A percentile compares a stretch with the other conserved stretches of the same genome.
These are phyloP conservation scores for Debaryomycetaceae sp. DNA, from an alignment of 1,139 yeast species.

Conservation along the genomic window DNA sequence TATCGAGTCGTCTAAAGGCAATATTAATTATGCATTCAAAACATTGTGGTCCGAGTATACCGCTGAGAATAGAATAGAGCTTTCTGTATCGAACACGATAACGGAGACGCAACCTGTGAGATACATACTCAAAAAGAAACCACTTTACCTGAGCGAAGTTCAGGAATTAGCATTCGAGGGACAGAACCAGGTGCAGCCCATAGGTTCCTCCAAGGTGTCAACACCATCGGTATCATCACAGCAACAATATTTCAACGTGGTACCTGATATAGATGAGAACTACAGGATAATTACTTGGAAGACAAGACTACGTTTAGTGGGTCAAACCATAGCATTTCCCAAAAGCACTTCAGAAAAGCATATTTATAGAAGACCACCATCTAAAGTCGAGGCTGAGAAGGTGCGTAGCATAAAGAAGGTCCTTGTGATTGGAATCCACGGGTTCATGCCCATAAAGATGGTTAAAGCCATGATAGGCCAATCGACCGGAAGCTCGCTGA, in stretches of 20 bases:
- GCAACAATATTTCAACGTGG: slow-evolving; percentile 4
- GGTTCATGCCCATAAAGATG: slow-evolving; percentile 52
- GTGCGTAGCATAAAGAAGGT: slow-evolving; percentile 24
- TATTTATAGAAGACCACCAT: slow-evolving; percentile 22
- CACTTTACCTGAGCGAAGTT: slow-evolving; percentile 34
- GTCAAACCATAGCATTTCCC: slow-evolving; percentile 29
- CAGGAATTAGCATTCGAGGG: slow-evolving; percentile 20
- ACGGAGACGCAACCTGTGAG: slow-evolving; percentile 40
- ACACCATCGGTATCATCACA: background rate
- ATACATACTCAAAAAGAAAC: slow-evolving; percentile 31
- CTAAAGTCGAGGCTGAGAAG: slow-evolving; percentile 15
- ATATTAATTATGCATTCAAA: slow-evolving; percentile 35
- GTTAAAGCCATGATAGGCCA: slow-evolving; percentile 46
- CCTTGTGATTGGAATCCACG: slow-evolving; percentile 48
- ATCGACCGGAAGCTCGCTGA: slow-evolving; percentile 41
- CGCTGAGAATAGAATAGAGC: slow-evolving; percentile 21
- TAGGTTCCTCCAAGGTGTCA: background rate
- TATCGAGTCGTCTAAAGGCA: slow-evolving; percentile 32
- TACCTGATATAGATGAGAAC: slow-evolving; percentile 29
- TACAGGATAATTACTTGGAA: slow-evolving; percentile 35
- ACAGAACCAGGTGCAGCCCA: background rate
- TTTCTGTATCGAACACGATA: slow-evolving; percentile 40
- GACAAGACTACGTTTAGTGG: slow-evolving; percentile 38
- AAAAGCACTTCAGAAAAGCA: slow-evolving; percentile 30
- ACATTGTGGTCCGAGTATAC: slow-evolving; percentile 14